Evolutionary conservation across 805 yeast genomes (phyloP).

Genomic region (Zygosaccharomyces kombuchaensis): DNA sequence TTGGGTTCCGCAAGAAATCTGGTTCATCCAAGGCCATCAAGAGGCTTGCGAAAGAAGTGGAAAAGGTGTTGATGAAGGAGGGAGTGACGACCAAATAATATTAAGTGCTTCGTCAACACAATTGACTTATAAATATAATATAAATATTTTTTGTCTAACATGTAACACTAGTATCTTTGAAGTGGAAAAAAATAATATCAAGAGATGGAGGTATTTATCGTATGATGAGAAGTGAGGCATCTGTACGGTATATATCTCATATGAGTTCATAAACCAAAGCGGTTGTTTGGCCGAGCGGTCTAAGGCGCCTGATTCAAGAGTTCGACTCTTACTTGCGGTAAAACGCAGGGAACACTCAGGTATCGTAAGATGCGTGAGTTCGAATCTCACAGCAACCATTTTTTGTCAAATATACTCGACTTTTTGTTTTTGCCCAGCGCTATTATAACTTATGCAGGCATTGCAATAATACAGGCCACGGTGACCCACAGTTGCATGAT

Average conservation of each 20-base stretch:
- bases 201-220: background rate
- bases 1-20: conserved; percentile 56
- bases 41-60: conserved; percentile 57
- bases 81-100: conserved; percentile 39
- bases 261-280: too few relatives aligned
- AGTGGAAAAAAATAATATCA: background rate
- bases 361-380: conserved; percentile 33
- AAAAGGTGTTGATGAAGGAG: conserved; percentile 60
- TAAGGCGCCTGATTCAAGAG: conserved; percentile 33
- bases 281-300: conserved; percentile 34
- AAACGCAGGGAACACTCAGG: conserved; percentile 24
- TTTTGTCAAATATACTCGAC: conserved; percentile 6
- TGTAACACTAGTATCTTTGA: background rate
- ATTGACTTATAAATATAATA: background rate
- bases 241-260: too few relatives aligned
- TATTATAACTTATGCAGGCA: background rate
- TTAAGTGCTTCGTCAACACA: background rate
- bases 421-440: background rate
- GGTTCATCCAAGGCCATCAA: conserved; percentile 63
- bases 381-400: conserved; percentile 32
- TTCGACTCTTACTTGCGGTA: conserved; percentile 19
- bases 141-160: background rate
- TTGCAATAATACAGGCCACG: background rate
- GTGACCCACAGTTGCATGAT: background rate
- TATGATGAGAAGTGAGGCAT: background rate